Percentiles rank a stretch among this genome's conserved stretches.
phyloP scores from a whole-genome alignment of 2,329 filamentous ascomycete genomes.

The Colletotrichum sp. region DNA sequence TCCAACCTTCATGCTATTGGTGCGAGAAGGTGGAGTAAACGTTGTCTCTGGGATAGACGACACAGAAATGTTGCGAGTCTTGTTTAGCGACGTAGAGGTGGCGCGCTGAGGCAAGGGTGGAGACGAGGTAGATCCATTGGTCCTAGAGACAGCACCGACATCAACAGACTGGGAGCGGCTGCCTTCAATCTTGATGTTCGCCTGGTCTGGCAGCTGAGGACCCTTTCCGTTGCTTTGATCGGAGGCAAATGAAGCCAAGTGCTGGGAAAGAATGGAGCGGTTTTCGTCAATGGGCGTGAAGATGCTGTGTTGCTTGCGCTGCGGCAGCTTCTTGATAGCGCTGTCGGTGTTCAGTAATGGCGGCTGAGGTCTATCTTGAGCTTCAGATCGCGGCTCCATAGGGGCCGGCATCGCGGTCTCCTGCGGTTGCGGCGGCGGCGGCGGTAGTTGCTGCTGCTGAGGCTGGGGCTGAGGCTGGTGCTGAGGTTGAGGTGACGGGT shows the following conservation, averaged over 20 bases:
- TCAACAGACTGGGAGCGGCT: slow-evolving; percentile 70
- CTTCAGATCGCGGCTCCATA: slow-evolving; percentile 50
- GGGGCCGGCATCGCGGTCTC: slow-evolving; percentile 55
- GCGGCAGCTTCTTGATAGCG: slow-evolving; percentile 68
- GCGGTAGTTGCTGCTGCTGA: slow-evolving; percentile 43
- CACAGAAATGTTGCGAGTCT: slow-evolving; percentile 54
- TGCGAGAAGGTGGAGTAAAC: slow-evolving; percentile 74
- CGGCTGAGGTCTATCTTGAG: slow-evolving; percentile 49
- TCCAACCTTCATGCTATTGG: slow-evolving; percentile 74
- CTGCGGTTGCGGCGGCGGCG: slow-evolving; percentile 50
- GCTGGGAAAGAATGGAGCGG: slow-evolving; percentile 84
- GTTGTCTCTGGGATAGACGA: slow-evolving; percentile 68
- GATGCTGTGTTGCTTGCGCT: slow-evolving; percentile 87
- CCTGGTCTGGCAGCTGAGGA: slow-evolving; percentile 20
- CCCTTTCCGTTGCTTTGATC: slow-evolving; percentile 49
- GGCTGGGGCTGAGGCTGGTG: slow-evolving; percentile 46
- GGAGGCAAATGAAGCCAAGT: slow-evolving; percentile 71
- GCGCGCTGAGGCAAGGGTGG: slow-evolving; percentile 58
- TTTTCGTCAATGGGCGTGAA: slow-evolving; percentile 97
- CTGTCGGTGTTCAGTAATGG: slow-evolving; percentile 55
- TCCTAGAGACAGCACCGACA: slow-evolving; percentile 58
- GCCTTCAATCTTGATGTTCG: slow-evolving; percentile 25
- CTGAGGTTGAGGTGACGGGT: slow-evolving; percentile 35
- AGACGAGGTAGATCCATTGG: slow-evolving; percentile 54
- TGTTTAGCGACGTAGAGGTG: slow-evolving; percentile 53